Base-by-base conservation (phyloP, 192 early-diverging fungal species). In the Obelidium mucronatum region DNA sequence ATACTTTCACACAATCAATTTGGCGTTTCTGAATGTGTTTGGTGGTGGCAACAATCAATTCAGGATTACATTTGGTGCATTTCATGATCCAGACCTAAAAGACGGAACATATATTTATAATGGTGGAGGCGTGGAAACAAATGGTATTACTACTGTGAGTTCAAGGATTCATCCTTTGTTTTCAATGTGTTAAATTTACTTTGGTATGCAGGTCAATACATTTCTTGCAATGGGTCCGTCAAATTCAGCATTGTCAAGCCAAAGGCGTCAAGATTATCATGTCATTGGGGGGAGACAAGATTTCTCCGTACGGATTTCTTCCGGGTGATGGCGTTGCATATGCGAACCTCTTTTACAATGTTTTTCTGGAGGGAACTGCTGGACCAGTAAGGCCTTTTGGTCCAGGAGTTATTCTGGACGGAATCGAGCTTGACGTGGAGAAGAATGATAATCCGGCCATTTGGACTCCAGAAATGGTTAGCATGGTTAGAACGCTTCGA, bases 391-490 rank as follows among this genome's bases (percentile, higher is more conserved):
- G 67, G 0, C 67, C 67, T 0, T 69, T 69, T 53, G 67, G 67
- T 28, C 24, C 40, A 22, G 67, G 67, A 1, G 67, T 69, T 13
- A 33, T 69, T 44, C 48, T 69, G 8, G 51, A 69, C 33, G 67
- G 67, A 13, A 69, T 69, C 33, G 67, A 69, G 33, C 22, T 69
- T 15, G 67, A 69, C 31, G 48, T 69, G 17, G 67, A 69, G 33
- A 69, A 69, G 67, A 69, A 69, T 34, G 67, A 69, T 13, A 53
- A 69, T 34, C 67, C 67, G 22, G 51, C 44, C n/a, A 48, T 69
- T 0, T 69, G 67, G 67, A 69, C 40, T 13, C 42, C 67, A 2
- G 67, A 69, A 69, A 69, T 69, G 67, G 53, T 69, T 33, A 34
- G 26, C 30, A 30, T 69, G 15, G n/a, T 69, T 2, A 19, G 11